Evolutionary conservation across 768 basidiomycete genomes (phyloP).

Genomic region (Mycena floridula): DNA sequence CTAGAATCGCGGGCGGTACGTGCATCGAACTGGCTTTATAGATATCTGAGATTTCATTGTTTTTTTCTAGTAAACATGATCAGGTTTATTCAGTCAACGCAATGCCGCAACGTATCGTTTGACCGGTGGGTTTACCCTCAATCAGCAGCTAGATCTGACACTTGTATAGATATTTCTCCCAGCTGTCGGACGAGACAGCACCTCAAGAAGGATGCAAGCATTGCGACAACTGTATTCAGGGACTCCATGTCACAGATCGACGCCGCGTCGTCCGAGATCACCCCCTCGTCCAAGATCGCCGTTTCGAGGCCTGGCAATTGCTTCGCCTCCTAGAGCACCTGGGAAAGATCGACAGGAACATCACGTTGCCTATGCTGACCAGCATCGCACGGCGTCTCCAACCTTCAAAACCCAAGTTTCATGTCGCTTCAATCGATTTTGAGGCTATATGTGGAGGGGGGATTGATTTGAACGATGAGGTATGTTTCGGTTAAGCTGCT

Average conservation of each 20-base stretch:
- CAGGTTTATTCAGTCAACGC: constrained; percentile 64
- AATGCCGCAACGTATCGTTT: constrained; percentile 83
- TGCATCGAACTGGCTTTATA: constrained; percentile 46
- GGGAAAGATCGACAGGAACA: constrained; percentile 38
- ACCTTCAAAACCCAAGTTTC: constrained; percentile 16
- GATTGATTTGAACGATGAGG: constrained; percentile 59
- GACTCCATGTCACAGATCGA: constrained; percentile 40
- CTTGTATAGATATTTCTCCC: constrained; percentile 67
- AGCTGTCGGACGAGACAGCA: constrained; percentile 55
- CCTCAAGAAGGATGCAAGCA: constrained; percentile 71
- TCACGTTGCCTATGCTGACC: constrained; percentile 63
- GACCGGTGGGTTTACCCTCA: constrained; percentile 48
- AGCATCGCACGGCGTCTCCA: constrained; percentile 66
- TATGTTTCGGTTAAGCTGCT: too few species aligned
- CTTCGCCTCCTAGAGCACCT: constrained; percentile 54
- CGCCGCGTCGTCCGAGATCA: too few species aligned
- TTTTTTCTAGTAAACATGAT: constrained; percentile 72
- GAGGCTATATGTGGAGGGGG: constrained; percentile 56
- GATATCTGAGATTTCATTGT: not conserved
- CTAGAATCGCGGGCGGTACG: too few species aligned
- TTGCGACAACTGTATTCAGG: constrained; percentile 86
- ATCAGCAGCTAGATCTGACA: not conserved
- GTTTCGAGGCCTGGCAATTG: constrained; percentile 73
- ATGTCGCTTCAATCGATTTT: constrained; percentile 37
- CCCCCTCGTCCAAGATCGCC: constrained; percentile 73